Conservation (phyloP, 1,139 yeast species). For the Candida pseudoviswanathii region DNA sequence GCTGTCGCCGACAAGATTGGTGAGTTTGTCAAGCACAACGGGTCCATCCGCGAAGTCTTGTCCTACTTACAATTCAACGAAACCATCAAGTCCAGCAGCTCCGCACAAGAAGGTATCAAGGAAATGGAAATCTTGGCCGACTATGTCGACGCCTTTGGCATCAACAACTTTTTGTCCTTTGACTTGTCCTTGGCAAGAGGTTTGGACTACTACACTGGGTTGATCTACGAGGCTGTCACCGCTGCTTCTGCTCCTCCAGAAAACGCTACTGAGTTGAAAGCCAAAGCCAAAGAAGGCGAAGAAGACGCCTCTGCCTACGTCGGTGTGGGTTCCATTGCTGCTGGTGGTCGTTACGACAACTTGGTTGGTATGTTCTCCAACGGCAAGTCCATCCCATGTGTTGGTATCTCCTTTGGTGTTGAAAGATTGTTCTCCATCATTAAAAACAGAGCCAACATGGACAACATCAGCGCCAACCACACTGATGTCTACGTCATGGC, state of each 20-base stretch:
- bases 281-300: constrained; percentile 53
- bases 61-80: constrained; percentile 57
- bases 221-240: constrained; percentile 95
- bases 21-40: constrained; percentile 82
- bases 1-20: constrained; percentile 94
- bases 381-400: constrained; percentile 94
- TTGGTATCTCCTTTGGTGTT: constrained; percentile 94
- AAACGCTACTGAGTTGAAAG: constrained; percentile 67
- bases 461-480: constrained; percentile 70
- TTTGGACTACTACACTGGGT: constrained; percentile 93
- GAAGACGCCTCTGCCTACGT: constrained; percentile 97
- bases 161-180: constrained; percentile 66
- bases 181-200: constrained; percentile 97
- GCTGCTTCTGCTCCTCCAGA: constrained; percentile 92
- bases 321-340: constrained; percentile 97
- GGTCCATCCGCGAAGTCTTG: constrained; percentile 71
- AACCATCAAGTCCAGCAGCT: constrained; percentile 58
- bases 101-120: constrained; percentile 77
- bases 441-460: constrained; percentile 70
- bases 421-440: constrained; percentile 91
- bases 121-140: constrained; percentile 78
- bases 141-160: constrained; percentile 79
- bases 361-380: constrained; percentile 95
- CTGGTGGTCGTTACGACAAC: constrained; percentile 97
- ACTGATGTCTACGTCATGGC: constrained; percentile 97